phyloP scores from a whole-genome alignment of 371 early-diverging fungal genomes.

The Conidiobolus incongruus region DNA sequence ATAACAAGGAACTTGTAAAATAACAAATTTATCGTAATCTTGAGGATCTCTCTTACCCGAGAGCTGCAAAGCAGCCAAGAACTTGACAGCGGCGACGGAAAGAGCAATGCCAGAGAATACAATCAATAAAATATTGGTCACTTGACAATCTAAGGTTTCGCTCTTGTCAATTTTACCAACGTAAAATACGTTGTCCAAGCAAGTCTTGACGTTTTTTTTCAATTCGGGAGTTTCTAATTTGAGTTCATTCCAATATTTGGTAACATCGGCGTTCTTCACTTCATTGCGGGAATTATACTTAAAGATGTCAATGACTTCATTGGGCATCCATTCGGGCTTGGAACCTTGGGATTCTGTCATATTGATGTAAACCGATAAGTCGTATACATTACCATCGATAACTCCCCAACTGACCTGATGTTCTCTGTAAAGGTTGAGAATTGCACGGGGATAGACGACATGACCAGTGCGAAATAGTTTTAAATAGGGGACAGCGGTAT shows the following conservation, averaged over 20 bases:
- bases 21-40: no score
- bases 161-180: conserved; percentile 76
- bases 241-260: conserved; percentile 7
- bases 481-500: background rate
- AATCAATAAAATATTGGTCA: conserved; percentile 71
- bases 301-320: conserved; percentile 32
- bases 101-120: no score
- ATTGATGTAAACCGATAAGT: conserved; percentile 41
- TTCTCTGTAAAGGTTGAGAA: conserved; percentile 24
- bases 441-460: conserved; percentile 18
- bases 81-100: no score
- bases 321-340: conserved; percentile 21
- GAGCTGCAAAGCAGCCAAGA: no score
- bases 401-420: conserved; percentile 29
- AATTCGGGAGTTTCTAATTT: conserved; percentile 42
- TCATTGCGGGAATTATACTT: no score
- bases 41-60: no score
- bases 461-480: conserved; percentile 6
- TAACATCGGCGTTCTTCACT: conserved; percentile 25
- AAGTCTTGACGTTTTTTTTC: conserved; percentile 22
- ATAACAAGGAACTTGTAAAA: no score
- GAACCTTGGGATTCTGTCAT: conserved; percentile 14
- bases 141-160: conserved; percentile 39
- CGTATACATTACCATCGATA: conserved; percentile 47
- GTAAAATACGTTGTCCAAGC: conserved; percentile 69